Evolutionary conservation across 163 green algal genomes (phyloP), one percentile per base, ranked within the genome.

Genomic region (Volvox carteri): DNA sequence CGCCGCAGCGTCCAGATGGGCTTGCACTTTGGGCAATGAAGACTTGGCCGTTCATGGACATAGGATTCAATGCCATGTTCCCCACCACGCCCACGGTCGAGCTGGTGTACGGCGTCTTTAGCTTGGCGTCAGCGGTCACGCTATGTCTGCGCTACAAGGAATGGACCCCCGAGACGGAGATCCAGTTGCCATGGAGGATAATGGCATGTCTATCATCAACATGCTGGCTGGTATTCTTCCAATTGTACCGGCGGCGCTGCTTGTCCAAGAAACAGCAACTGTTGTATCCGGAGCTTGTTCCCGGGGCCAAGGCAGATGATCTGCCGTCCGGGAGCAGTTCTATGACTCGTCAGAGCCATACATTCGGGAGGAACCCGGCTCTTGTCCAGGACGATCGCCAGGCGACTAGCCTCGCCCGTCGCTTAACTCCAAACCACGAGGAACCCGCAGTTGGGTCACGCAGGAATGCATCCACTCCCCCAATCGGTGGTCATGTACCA

Each of bases 41-140:
- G 37, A 78, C 70, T 21, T 78, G 70, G 70, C 39, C 70, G 30
- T 52, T 78, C 39, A 78, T 78, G 70, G 70, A 78, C 39, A 54
- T 78, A 35, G 19, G 70, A 41, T 78, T 78, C 70, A 78, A 78
- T 41, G 21, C 39, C 14, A 78, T 78, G 3, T 78, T 78, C 25
- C 70, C 70, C 39, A 78, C 70, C 9, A 78, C 70, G 18, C 39
- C 39, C 1, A 7, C 23, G 41, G 33, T 78, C 4, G 70, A 78
- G 37, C 18, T 78, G 9, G 70, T 78, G 37, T 78, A 78, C 23
- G 70, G 70, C 70, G 41, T 78, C 39, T 56, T 58, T 6, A 78
- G 70, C 41, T 21, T 78, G 39, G 37, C 19, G 39, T 78, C 18
- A 7, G 56, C 56, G 70, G 18, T 78, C 16, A 54, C 39, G 16